Evolutionary conservation across 305 asterid genomes (phyloP), one percentile per base, ranked within the genome.

Genomic region (Coffea humblotiana): DNA sequence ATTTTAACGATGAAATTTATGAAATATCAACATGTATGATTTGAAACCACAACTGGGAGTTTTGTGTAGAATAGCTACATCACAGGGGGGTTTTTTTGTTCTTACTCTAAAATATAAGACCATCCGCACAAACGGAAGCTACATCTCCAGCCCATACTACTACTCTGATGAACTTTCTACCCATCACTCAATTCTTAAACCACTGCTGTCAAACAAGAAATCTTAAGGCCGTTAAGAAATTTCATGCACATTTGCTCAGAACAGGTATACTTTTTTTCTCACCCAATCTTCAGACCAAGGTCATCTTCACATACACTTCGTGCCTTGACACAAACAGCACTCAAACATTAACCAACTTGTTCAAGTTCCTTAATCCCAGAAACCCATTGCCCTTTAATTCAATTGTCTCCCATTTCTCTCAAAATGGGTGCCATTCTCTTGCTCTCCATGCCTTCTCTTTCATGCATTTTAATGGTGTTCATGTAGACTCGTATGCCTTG

Each of bases 361-460:
- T 89, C 82, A 91, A 87, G 84, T 88, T 84, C 84, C 88, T 91
- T 87, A 73, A 82, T 74, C 87, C 80, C 86, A 79, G 60, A 72
- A 91, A 91, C 86, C 91, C 96, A 12, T 71, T 95, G 69, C 93
- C 95, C 27, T 92, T 95, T 67, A 93, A 93, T 84, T 88, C 97
- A 70, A 86, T 94, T 18, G 82, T 95, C 49, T 91, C 98, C 23
- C 90, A 87, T 27, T 91, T 94, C 80, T 87, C 90, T 66, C 91
- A 88, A 81, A 69, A 77, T 35, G 96, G 97, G 75, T 82, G 74
- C 14, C 88, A 87, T 73, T 80, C 54, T 71, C 74, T 84, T 58
- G 92, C 97, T 77, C 89, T 95, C 49, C 86, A 43, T 19, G 86
- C 97, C 60, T 81, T 94, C 48, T 86, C 88, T 69, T 92, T 84